phyloP scores from a whole-genome alignment of 2,329 filamentous ascomycete genomes.

The Pestalotiopsis sp. region DNA sequence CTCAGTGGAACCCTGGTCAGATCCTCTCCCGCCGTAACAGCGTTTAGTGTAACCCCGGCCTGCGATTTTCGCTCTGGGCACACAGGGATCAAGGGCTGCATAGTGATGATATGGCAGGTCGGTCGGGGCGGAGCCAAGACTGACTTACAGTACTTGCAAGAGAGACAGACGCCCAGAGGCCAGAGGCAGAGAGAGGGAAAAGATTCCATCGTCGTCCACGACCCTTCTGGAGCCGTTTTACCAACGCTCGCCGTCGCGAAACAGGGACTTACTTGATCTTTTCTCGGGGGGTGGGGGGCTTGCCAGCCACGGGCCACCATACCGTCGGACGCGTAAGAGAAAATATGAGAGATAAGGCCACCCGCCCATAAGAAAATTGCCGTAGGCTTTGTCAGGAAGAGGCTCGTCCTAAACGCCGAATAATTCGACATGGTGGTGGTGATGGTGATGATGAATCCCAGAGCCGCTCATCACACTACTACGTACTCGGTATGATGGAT shows the following conservation, averaged over 20 bases:
- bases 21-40: not conserved
- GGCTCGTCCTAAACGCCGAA: too few species aligned
- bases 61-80: not conserved
- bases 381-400: too few species aligned
- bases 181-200: not conserved
- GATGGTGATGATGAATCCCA: too few species aligned
- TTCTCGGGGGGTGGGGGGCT: too few species aligned
- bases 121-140: not conserved
- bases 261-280: too few species aligned
- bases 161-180: not conserved
- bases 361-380: too few species aligned
- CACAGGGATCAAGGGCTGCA: not conserved
- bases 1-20: constrained; percentile 7
- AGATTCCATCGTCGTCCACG: not conserved
- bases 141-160: too few species aligned
- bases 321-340: too few species aligned
- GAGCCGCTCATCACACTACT: not conserved
- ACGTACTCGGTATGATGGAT: not conserved
- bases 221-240: not conserved
- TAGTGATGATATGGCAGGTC: not conserved
- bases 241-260: too few species aligned
- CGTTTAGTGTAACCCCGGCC: not conserved
- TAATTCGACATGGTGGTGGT: too few species aligned
- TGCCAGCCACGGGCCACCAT: too few species aligned
- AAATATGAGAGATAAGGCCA: too few species aligned